Evolutionary conservation across 2,329 filamentous ascomycete genomes (phyloP).

Genomic region (Balansia obtecta): DNA sequence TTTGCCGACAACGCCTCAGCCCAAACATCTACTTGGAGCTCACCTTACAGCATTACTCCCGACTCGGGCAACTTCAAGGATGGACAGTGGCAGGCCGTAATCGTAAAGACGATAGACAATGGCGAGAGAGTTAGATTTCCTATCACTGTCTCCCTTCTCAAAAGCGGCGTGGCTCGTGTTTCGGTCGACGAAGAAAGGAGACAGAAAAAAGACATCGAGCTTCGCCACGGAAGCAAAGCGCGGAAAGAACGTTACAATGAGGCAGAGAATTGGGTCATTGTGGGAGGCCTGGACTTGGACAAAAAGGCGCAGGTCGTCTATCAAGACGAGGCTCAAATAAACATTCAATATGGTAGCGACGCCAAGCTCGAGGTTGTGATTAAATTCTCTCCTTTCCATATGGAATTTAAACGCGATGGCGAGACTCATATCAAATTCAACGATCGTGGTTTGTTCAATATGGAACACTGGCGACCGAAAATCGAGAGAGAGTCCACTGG

Average conservation of each 20-base stretch:
- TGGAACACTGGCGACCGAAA: slow-evolving; percentile 93
- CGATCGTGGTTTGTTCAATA: slow-evolving; percentile 74
- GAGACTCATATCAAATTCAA: slow-evolving; percentile 79
- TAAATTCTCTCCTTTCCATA: slow-evolving; percentile 66
- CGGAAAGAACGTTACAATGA: slow-evolving; percentile 94
- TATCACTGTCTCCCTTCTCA: slow-evolving; percentile 74
- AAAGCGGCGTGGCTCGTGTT: slow-evolving; percentile 79
- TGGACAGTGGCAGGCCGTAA: slow-evolving; percentile 64
- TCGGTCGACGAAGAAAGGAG: slow-evolving; percentile 86
- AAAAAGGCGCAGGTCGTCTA: slow-evolving; percentile 55
- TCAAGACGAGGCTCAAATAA: slow-evolving; percentile 55
- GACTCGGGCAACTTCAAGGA: slow-evolving; percentile 64
- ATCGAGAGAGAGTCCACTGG: slow-evolving; percentile 55
- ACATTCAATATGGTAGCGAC: slow-evolving; percentile 66
- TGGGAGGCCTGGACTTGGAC: slow-evolving; percentile 66
- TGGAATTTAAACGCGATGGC: slow-evolving; percentile 80
- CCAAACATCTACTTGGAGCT: slow-evolving; percentile 55
- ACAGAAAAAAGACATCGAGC: slow-evolving; percentile 74
- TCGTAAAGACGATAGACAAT: slow-evolving; percentile 65
- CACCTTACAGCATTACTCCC: slow-evolving; percentile 67
- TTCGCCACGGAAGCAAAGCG: slow-evolving; percentile 71
- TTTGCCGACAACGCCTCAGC: slow-evolving; percentile 68
- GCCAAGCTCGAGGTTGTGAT: slow-evolving; percentile 73
- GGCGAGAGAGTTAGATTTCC: slow-evolving; percentile 66
- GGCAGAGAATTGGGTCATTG: slow-evolving; percentile 72